Base-by-base conservation (phyloP, 2,329 filamentous ascomycete genomes). In the Claviceps humidiphila region DNA sequence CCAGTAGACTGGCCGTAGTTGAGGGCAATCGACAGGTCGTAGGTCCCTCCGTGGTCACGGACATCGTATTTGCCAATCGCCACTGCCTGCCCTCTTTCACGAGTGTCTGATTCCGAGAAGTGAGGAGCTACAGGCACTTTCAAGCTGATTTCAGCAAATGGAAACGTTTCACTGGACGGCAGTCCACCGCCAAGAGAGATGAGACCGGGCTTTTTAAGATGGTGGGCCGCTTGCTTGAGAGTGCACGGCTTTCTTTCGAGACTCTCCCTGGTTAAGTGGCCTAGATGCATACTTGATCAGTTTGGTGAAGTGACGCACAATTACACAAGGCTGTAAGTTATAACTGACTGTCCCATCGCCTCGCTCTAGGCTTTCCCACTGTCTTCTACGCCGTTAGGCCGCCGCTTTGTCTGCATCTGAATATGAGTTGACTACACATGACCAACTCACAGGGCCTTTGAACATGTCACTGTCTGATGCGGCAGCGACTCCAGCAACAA, bases 1-100 rank as follows among this genome's bases (percentile, higher is more conserved):
- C 93, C 93, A 17, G 82, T 82, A 8, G 89, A 84, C 70, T 95
- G 89, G 38, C 87, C 88, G 66, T 98, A 98, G 71, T 98, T 97
- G 65, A 96, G 82, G 1, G 86, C 86, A 56, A 94, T 88, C 46
- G 87, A 81, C 50, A 98, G 79, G 69, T 98, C 93, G 59, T 78
- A 79, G 8, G 61, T 63, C 45, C 66, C 66, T 20, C 64, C 61
- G 20, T 77, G 80, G 48, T 85, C 74, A 13, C 74, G 74, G 22
- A 85, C 80, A 69, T 96, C 91, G 66, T 95, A 83, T 71, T 96
- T 98, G 47, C 87, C 88, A 20, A 88, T 80, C 22, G 70, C 79
- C 39, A 90, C 61, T 4, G 75, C 71, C 24, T 76, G 70, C 11
- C 85, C 87, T 0, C 74, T 74, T 16, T 75, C 66, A n/a, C 72